phyloP scores from a whole-genome alignment of 1,284 basidiomycete genomes.

The Irpex sp. region DNA sequence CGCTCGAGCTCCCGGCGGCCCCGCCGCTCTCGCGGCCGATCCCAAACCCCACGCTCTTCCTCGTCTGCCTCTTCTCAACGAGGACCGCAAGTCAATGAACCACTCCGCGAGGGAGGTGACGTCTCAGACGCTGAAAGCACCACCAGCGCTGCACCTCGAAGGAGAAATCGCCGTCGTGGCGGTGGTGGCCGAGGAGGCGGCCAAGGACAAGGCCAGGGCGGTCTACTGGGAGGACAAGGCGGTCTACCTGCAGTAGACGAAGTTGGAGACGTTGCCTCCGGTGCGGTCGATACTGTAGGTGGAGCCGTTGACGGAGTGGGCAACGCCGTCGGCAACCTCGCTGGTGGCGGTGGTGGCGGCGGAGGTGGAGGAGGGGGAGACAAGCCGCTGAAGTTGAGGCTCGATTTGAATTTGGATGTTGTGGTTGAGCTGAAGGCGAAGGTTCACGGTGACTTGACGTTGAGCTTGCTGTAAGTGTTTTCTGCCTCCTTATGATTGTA shows the following conservation, averaged over 20 bases:
- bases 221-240: not conserved
- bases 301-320: not conserved
- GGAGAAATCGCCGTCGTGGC: not conserved
- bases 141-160: no score
- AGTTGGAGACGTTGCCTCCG: not conserved
- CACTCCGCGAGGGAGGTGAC: no score
- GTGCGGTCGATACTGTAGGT: not conserved
- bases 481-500: not conserved
- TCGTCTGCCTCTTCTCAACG: no score
- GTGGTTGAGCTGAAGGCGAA: not conserved
- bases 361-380: not conserved
- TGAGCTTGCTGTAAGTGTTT: not conserved
- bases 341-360: not conserved
- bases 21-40: no score
- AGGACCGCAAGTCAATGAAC: no score
- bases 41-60: no score
- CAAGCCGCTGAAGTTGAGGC: not conserved
- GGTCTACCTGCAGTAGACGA: not conserved
- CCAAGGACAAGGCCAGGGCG: not conserved
- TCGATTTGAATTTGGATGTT: not conserved
- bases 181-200: constrained; percentile 11
- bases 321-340: not conserved
- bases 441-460: not conserved
- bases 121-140: no score
- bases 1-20: no score